Conservation (phyloP, 306 rosid species). For the Vachellia pachyceras region DNA sequence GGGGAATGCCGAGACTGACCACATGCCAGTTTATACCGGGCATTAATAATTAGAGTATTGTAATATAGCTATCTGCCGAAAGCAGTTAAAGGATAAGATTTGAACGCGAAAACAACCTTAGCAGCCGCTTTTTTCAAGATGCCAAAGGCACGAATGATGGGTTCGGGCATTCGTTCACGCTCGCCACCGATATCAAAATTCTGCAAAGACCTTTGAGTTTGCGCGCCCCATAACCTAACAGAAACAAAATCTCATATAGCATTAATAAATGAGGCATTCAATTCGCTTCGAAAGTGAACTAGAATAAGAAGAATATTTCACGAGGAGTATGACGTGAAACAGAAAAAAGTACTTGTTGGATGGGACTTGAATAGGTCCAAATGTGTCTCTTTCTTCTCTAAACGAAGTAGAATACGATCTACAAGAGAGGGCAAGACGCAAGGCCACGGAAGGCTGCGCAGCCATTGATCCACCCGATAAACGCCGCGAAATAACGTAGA, state of each 20-base stretch:
- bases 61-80: no score
- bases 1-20: background rate
- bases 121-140: slow-evolving; percentile 91
- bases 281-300: background rate
- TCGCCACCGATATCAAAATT: slow-evolving; percentile 96
- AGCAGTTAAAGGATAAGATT: background rate
- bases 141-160: slow-evolving; percentile 93
- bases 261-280: background rate
- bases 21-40: background rate
- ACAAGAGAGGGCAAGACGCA: slow-evolving; percentile 52
- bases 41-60: no score
- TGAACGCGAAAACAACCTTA: slow-evolving; percentile 51
- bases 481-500: slow-evolving; percentile 65
- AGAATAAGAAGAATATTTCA: background rate
- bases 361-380: slow-evolving; percentile 95
- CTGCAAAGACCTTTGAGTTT: slow-evolving; percentile 92
- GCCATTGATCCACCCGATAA: slow-evolving; percentile 49
- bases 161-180: slow-evolving; percentile 98
- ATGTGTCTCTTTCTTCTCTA: slow-evolving; percentile 91
- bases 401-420: slow-evolving; percentile 73
- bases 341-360: slow-evolving; percentile 74
- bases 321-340: background rate
- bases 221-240: slow-evolving; percentile 94
- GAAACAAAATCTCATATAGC: background rate
- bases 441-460: slow-evolving; percentile 30